A percentile compares a stretch with the other conserved stretches of the same genome.
Evolutionary conservation across 306 rosid genomes (phyloP).

Genomic region (Quillaja saponaria): DNA sequence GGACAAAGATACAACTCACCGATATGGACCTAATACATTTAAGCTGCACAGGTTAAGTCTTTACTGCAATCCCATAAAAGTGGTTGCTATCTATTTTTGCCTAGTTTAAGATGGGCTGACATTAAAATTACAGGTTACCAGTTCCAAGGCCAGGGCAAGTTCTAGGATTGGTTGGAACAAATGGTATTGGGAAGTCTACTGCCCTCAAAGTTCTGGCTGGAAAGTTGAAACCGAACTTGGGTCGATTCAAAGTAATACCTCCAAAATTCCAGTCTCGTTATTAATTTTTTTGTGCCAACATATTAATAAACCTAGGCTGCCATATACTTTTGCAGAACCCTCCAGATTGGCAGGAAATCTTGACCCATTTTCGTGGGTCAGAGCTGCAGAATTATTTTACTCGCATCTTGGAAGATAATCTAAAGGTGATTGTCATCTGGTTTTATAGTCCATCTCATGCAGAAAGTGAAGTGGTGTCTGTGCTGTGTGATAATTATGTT

Average conservation of each 20-base stretch:
- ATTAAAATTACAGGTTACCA: conserved; percentile 65
- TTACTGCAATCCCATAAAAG: conserved; percentile 1
- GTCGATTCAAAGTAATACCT: conserved; percentile 77
- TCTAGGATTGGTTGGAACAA: conserved; percentile 95
- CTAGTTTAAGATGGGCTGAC: conserved; percentile 20
- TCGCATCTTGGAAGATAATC: conserved; percentile 87
- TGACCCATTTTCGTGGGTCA: conserved; percentile 91
- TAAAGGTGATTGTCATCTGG: conserved; percentile 56
- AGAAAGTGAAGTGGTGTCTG: neutral
- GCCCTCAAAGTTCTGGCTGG: conserved; percentile 98
- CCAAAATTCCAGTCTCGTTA: neutral
- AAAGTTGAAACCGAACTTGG: conserved; percentile 86
- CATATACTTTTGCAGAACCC: conserved; percentile 62
- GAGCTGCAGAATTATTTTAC: conserved; percentile 95
- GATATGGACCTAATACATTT: conserved; percentile 94
- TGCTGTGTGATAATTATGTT: neutral
- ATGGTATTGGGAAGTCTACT: conserved; percentile 97
- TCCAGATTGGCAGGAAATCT: conserved; percentile 98
- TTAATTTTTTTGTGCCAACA: neutral
- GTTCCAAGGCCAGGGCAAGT: conserved; percentile 98
- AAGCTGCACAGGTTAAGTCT: conserved; percentile 75
- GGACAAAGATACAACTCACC: conserved; percentile 89
- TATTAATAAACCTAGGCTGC: conserved; percentile 9
- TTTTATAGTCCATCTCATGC: neutral
- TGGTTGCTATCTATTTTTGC: neutral